Evolutionary conservation across 257 asterid genomes (phyloP), one percentile per base, ranked within the genome.

Genomic region (Craterostigma plantagineum): DNA sequence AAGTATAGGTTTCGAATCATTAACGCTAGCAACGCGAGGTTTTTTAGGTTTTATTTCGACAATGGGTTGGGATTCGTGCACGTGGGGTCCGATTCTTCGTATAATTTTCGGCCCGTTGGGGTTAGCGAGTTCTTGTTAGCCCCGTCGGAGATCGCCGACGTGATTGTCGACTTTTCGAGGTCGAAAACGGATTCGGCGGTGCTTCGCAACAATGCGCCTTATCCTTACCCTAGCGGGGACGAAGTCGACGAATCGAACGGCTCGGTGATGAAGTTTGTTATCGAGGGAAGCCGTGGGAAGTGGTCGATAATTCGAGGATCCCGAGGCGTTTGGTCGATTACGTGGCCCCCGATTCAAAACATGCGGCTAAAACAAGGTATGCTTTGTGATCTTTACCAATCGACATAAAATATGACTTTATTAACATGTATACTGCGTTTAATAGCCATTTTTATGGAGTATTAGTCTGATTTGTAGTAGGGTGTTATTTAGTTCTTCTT

Each of bases 11-110:
- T 86, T 16, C 42, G 94, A 33, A 86, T 86, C 49, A 81, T 81
- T 38, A 86, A 81, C 18, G 76, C 94, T 0, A 71, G 94, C 53
- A 85, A 85, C 4, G 94, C 96, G 0, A 64, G 96, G 51, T 86
- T 75, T n/a, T 86, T 77, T 55, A 71, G 35, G 6, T 78, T 86
- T 35, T 63, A 49, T 30, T 73, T 86, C 53, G 42, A 35, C 0
- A 65, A 73, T 4, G 76, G 76, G 2, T 51, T 78, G 57, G 37
- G 57, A 1, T 73, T 81, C 9, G 14, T 69, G 27, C 92, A 72
- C 38, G 65, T 86, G 50, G 96, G 61, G 5, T 77, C 94, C 0
- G 96, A 86, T 53, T 75, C 92, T 0, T 68, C 87, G 0, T 86
- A 86, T 65, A 57, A 66, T 8, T 79, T 63, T 8, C 27, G 33